Evolutionary conservation across 129 eudicot genomes (phyloP).

Genomic region (Ambrosia artemisiifolia): DNA sequence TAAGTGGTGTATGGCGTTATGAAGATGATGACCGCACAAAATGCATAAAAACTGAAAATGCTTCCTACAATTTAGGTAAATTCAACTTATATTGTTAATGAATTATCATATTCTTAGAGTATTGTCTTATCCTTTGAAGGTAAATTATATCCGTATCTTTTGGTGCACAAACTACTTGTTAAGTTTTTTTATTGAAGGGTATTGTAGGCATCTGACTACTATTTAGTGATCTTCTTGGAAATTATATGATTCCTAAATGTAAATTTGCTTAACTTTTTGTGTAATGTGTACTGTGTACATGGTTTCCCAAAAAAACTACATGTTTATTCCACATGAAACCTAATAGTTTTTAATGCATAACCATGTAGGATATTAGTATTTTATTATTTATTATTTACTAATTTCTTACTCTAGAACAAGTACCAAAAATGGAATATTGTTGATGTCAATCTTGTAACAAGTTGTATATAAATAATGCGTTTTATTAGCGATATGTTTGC

Average conservation of each 20-base stretch:
- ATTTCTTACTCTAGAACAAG: background rate
- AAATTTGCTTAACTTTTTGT: too few relatives aligned
- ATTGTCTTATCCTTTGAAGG: background rate
- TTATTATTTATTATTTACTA: background rate
- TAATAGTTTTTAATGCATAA: too few relatives aligned
- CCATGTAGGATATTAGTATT: too few relatives aligned
- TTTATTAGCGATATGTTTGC: background rate
- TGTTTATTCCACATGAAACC: too few relatives aligned
- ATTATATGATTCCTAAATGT: too few relatives aligned
- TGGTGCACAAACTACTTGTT: too few relatives aligned
- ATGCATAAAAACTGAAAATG: slow-evolving; percentile 37
- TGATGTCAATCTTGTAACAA: slow-evolving; percentile 11
- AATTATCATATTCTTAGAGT: slow-evolving; percentile 7
- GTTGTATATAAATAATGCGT: background rate
- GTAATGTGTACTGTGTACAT: too few relatives aligned
- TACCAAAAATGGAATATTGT: background rate
- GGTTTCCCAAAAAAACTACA: too few relatives aligned
- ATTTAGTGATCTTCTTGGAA: too few relatives aligned
- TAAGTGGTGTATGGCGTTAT: slow-evolving; percentile 53
- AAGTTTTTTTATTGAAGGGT: too few relatives aligned
- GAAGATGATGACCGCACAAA: slow-evolving; percentile 40
- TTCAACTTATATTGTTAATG: slow-evolving; percentile 3
- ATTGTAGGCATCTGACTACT: too few relatives aligned
- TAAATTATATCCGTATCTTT: too few relatives aligned
- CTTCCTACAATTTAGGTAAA: slow-evolving; percentile 42